Evolutionary conservation across 371 early-diverging fungal species (phyloP), one percentile per base, ranked within the genome.

Genomic region (Apophysomyces trapeziformis): DNA sequence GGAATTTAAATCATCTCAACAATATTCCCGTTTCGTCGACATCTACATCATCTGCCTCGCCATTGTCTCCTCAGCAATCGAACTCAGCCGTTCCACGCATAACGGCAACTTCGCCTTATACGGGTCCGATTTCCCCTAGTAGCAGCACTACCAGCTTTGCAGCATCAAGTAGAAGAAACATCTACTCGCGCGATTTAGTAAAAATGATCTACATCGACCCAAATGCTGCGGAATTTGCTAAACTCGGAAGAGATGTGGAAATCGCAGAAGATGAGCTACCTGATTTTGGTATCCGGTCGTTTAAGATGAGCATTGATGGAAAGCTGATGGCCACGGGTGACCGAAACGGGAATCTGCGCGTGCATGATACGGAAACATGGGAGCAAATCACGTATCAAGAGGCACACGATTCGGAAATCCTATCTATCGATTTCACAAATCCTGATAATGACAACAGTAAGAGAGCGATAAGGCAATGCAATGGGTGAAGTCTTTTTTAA

Each of bases 341-440:
- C 72, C 82, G 93, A 12, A 78, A 74, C 58, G 95, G 95, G 4
- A 92, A 91, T 68, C 67, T 95, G 9, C 77, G 92, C 35, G 84
- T 91, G 1, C 89, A 91, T 60, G 77, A 85, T 26, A 72, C 89
- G 62, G 66, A 71, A 16, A 84, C 82, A 5, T 88, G 92, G 76
- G 73, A 88, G 7, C 77, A 91, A 65, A 61, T 89, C 5, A 82
- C 85, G 0, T 90, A 82, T 64, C 84, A 92, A 66, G 92, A 93
- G 64, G 95, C 93, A 0, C 95, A 95, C 69, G 92, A 93, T 46
- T 91, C 89, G 0, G 95, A 94, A 72, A 89, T 95, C 38, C 67
- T 95, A 32, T 71, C 90, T 0, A 86, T 95, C 46, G 95, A 93
- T 66, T 85, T 95, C 58, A 80, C 89, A 1, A 75, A 78, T 13